Conservation (phyloP, 169 alveolate genomes). For the Theileria parva region DNA sequence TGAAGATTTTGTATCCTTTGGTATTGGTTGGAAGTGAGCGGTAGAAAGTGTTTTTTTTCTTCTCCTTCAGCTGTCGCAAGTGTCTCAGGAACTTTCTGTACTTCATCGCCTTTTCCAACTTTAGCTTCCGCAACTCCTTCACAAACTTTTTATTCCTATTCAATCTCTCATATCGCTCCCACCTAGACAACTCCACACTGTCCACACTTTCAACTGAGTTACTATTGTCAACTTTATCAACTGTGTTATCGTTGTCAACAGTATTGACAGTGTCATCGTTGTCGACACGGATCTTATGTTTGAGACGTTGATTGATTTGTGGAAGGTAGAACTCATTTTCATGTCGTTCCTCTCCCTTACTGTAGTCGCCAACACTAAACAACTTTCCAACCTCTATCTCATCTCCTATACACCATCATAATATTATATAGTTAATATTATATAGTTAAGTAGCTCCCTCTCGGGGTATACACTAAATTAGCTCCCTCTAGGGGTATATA, state of each 20-base stretch:
- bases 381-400: slow-evolving; percentile 18
- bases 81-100: slow-evolving; percentile 18
- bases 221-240: neutral
- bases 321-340: slow-evolving; percentile 12
- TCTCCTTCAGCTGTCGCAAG: slow-evolving; percentile 13
- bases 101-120: slow-evolving; percentile 2
- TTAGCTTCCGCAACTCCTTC: slow-evolving; percentile 11
- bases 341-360: slow-evolving; percentile 34
- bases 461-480: no score
- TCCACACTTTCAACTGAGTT: neutral
- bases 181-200: neutral
- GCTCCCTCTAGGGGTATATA: slow-evolving; percentile 35
- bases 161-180: neutral
- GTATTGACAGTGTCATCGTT: neutral
- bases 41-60: slow-evolving; percentile 37
- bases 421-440: no score
- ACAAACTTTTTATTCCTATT: slow-evolving; percentile 10
- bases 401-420: slow-evolving; percentile 10
- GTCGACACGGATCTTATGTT: neutral
- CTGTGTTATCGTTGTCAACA: neutral
- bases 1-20: slow-evolving; percentile 31
- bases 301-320: neutral
- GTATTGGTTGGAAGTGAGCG: slow-evolving; percentile 41
- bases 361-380: slow-evolving; percentile 39
- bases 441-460: no score